Conservation (phyloP, 2,329 filamentous ascomycete species). For the Coniochaeta ligniaria region DNA sequence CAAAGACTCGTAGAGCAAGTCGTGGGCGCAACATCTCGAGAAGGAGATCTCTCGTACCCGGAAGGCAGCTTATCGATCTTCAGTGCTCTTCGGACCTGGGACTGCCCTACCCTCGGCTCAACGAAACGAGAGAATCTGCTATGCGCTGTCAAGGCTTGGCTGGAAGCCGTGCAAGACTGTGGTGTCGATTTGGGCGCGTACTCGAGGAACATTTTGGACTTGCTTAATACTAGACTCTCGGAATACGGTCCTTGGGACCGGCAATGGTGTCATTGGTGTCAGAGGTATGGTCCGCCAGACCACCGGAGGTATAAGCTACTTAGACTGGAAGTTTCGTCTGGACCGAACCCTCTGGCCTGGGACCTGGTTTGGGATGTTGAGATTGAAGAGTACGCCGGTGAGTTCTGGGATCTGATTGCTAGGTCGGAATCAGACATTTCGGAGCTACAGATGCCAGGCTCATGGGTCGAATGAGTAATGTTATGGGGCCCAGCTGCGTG, state of each 20-base stretch:
- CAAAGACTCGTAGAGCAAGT: not conserved
- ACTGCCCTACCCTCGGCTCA: not conserved
- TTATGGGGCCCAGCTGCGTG: too few relatives aligned
- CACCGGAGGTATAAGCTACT: not conserved
- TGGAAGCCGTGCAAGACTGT: not conserved
- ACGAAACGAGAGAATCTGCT: not conserved
- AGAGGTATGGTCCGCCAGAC: not conserved
- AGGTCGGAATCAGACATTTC: not conserved
- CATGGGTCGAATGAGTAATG: not conserved
- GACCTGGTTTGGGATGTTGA: conserved; percentile 4
- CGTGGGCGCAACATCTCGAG: not conserved
- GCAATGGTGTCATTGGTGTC: not conserved
- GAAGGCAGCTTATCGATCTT: not conserved
- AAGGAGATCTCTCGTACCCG: not conserved
- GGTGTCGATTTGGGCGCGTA: too few relatives aligned
- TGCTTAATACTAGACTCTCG: too few relatives aligned
- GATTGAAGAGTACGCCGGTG: not conserved
- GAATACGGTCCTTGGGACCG: too few relatives aligned
- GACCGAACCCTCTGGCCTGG: conserved; percentile 1
- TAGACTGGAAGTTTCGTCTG: not conserved
- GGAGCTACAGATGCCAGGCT: not conserved
- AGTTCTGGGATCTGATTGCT: conserved; percentile 5
- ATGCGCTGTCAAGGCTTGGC: not conserved
- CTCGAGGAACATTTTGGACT: too few relatives aligned
- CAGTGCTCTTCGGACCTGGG: not conserved